Evolutionary conservation across 2,329 filamentous ascomycete species (phyloP).

Genomic region (Lomentospora prolificans): DNA sequence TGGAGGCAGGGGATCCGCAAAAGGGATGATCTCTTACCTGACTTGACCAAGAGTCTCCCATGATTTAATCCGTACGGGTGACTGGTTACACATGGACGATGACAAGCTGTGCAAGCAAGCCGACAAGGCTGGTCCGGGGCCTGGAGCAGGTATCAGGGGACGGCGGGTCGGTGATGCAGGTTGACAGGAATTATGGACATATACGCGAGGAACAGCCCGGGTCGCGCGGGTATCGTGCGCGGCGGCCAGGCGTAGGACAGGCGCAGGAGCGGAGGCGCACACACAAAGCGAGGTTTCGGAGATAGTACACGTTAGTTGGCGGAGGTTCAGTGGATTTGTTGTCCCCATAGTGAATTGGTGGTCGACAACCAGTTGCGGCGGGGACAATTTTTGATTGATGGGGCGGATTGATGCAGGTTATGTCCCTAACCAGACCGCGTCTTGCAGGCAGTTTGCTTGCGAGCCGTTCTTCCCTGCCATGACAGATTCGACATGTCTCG

Average conservation of each 20-base stretch:
- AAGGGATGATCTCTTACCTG: conserved; percentile 28
- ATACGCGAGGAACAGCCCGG: no score
- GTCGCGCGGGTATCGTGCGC: no score
- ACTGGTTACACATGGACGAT: conserved; percentile 32
- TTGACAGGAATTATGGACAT: background rate
- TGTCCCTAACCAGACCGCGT: background rate
- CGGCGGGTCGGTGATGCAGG: background rate
- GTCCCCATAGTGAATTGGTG: background rate
- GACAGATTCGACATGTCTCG: no score
- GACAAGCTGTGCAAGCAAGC: conserved; percentile 26
- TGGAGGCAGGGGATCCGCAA: conserved; percentile 10
- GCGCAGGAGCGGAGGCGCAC: background rate
- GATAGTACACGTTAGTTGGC: background rate
- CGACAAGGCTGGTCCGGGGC: conserved; percentile 41
- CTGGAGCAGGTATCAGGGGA: conserved; percentile 3
- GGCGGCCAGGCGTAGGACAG: background rate
- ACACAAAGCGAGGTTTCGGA: background rate
- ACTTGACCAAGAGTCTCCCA: conserved; percentile 35
- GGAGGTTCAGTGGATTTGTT: background rate
- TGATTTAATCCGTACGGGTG: conserved; percentile 34
- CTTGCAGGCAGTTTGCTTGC: no score
- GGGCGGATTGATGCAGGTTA: background rate
- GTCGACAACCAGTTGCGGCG: background rate
- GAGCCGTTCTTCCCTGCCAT: no score
- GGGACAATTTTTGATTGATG: background rate